These are phyloP conservation scores for Rutstroemia sp. DNA, from an alignment of 2,329 filamentous ascomycete species.

Conservation along the genomic window DNA sequence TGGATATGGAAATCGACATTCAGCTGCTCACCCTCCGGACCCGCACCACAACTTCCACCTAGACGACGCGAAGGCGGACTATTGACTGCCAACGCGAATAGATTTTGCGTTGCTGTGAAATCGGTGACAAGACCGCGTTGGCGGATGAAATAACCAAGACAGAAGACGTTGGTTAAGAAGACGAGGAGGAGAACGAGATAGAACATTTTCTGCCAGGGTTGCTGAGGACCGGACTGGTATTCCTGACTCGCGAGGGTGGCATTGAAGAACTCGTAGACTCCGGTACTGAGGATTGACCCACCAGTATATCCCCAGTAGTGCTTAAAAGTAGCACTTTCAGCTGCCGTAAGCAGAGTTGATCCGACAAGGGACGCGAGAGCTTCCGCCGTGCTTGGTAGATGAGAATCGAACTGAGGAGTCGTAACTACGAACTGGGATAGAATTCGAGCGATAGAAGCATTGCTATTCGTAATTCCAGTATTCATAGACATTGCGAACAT, in stretches of 20 bases:
- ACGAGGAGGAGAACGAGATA: conserved; percentile 58
- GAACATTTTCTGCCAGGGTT: conserved; percentile 57
- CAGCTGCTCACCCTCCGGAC: conserved; percentile 33
- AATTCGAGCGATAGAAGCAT: conserved; percentile 52
- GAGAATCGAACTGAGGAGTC: conserved; percentile 23
- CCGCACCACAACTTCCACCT: conserved; percentile 49
- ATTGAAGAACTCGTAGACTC: conserved; percentile 50
- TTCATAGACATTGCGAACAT: conserved; percentile 46
- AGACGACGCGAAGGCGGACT: conserved; percentile 44
- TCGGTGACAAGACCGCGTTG: conserved; percentile 61
- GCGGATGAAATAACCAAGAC: conserved; percentile 52
- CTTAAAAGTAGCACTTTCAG: conserved; percentile 52
- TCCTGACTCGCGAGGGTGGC: conserved; percentile 57
- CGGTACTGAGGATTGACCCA: conserved; percentile 35
- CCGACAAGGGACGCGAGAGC: conserved; percentile 63
- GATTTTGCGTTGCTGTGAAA: conserved; percentile 69
- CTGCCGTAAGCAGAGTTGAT: conserved; percentile 55
- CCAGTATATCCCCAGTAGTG: conserved; percentile 44
- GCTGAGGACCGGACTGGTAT: conserved; percentile 60
- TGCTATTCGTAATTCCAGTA: conserved; percentile 45
- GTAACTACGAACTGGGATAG: conserved; percentile 47
- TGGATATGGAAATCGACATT: conserved; percentile 36
- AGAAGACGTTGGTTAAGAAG: conserved; percentile 60
- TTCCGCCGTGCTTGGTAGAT: conserved; percentile 63
- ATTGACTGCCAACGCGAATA: conserved; percentile 67